Percentiles rank a stretch among this genome's conserved stretches.
Conservation (phyloP, 768 basidiomycete genomes). For the Mycena vulgaris region DNA sequence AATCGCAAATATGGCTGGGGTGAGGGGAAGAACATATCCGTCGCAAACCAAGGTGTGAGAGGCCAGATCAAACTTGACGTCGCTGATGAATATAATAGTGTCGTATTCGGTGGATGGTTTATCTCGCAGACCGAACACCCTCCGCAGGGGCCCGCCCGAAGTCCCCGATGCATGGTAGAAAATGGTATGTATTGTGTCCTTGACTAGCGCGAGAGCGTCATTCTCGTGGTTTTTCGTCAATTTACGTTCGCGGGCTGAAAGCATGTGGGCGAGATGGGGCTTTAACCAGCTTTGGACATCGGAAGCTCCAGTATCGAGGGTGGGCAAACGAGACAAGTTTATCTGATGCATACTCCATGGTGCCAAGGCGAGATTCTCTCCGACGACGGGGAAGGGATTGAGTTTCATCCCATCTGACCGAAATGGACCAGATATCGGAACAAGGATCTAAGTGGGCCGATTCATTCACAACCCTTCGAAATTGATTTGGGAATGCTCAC, state of each 20-base stretch:
- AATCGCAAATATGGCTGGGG: slow-evolving; percentile 37
- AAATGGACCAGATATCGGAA: slow-evolving; percentile 29
- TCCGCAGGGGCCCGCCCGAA: slow-evolving; percentile 16
- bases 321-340: slow-evolving; percentile 47
- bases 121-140: slow-evolving; percentile 41
- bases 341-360: slow-evolving; percentile 53
- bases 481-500: slow-evolving; percentile 47
- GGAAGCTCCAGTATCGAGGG: slow-evolving; percentile 35
- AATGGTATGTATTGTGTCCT: slow-evolving; percentile 48
- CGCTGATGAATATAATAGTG: slow-evolving; percentile 45
- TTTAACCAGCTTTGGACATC: slow-evolving; percentile 47
- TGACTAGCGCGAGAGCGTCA: slow-evolving; percentile 49
- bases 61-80: slow-evolving; percentile 42
- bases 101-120: slow-evolving; percentile 36
- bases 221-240: slow-evolving; percentile 54
- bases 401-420: slow-evolving; percentile 44
- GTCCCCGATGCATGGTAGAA: slow-evolving; percentile 46
- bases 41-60: slow-evolving; percentile 46
- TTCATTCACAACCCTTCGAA: slow-evolving; percentile 19
- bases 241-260: slow-evolving; percentile 47
- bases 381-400: slow-evolving; percentile 45
- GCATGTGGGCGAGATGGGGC: slow-evolving; percentile 37
- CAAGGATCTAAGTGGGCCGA: slow-evolving; percentile 24
- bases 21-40: slow-evolving; percentile 40
- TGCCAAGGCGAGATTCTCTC: slow-evolving; percentile 32